Conservation (phyloP, 768 basidiomycete genomes). For the Amanita exitialis region DNA sequence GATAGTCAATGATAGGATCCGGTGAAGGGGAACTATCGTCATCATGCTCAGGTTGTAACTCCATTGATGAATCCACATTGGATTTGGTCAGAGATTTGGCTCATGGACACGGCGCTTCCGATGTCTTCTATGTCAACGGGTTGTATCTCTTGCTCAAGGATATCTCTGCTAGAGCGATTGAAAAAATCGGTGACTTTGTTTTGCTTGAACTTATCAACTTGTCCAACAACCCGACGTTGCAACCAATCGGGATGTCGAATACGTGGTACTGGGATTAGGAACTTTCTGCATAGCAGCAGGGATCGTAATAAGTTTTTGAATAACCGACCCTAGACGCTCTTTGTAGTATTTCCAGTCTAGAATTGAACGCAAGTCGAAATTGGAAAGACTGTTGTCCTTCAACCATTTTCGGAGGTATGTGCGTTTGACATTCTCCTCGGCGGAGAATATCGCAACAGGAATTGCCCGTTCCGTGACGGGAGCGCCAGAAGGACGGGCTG, state of each 20-base stretch:
- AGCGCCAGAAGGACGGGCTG: constrained; percentile 82
- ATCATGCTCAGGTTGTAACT: constrained; percentile 32
- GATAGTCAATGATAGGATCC: constrained; percentile 55
- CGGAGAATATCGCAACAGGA: constrained; percentile 95
- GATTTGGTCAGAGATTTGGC: constrained; percentile 16
- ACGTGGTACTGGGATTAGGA: constrained; percentile 89
- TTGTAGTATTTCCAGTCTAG: constrained; percentile 99
- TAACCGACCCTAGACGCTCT: constrained; percentile 93
- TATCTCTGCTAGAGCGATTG: constrained; percentile 26
- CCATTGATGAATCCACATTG: constrained; percentile 44
- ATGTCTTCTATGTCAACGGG: constrained; percentile 34
- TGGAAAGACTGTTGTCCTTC: constrained; percentile 79
- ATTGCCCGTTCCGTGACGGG: constrained; percentile 96
- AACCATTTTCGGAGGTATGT: constrained; percentile 93
- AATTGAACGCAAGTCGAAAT: constrained; percentile 88
- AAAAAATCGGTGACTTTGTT: constrained; percentile 98
- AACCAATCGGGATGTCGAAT: constrained; percentile 98
- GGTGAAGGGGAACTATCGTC: constrained; percentile 39
- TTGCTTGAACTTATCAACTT: constrained; percentile 95
- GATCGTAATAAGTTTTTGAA: constrained; percentile 98
- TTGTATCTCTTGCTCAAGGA: constrained; percentile 21
- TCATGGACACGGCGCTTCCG: constrained; percentile 35
- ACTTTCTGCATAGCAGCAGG: constrained; percentile 98
- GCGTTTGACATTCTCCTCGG: constrained; percentile 85
- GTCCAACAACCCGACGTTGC: constrained; percentile 78